Conservation (phyloP, 2,329 filamentous ascomycete species). For the Paraconiothyrium brasiliense region DNA sequence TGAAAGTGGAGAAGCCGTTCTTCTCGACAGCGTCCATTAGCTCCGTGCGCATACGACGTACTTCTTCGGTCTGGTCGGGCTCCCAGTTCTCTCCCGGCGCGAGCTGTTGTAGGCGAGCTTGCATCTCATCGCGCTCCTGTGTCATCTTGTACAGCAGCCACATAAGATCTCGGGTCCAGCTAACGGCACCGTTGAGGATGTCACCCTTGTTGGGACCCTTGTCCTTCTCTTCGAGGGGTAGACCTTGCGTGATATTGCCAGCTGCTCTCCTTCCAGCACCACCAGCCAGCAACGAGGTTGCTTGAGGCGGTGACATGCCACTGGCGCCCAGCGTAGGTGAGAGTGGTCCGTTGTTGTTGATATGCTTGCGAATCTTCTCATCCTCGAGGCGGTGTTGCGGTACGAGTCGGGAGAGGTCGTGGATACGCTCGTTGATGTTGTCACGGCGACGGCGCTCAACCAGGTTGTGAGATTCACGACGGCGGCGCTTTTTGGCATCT, state of each 20-base stretch:
- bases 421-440: constrained; percentile 98
- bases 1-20: constrained; percentile 78
- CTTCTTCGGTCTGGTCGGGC: constrained; percentile 76
- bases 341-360: constrained; percentile 89
- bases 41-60: constrained; percentile 94
- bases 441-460: constrained; percentile 94
- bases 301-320: constrained; percentile 74
- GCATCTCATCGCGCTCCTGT: constrained; percentile 86
- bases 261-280: constrained; percentile 83
- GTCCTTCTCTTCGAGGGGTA: constrained; percentile 96
- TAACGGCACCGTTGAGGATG: constrained; percentile 95
- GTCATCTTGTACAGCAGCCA: constrained; percentile 93
- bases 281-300: constrained; percentile 87
- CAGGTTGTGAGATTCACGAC: constrained; percentile 93
- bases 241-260: constrained; percentile 87
- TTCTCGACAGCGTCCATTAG: constrained; percentile 85
- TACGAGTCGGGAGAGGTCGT: constrained; percentile 93
- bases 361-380: constrained; percentile 94
- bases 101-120: constrained; percentile 67
- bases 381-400: constrained; percentile 93
- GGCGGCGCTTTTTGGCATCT: constrained; percentile 90
- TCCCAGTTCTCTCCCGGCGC: constrained; percentile 45
- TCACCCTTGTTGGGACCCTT: constrained; percentile 99
- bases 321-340: constrained; percentile 81
- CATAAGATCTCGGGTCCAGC: constrained; percentile 97